A percentile compares a stretch with the other conserved stretches of the same genome.
Evolutionary conservation across 495 filamentous ascomycete species (phyloP).

Genomic region (Corynascus novoguineensis): DNA sequence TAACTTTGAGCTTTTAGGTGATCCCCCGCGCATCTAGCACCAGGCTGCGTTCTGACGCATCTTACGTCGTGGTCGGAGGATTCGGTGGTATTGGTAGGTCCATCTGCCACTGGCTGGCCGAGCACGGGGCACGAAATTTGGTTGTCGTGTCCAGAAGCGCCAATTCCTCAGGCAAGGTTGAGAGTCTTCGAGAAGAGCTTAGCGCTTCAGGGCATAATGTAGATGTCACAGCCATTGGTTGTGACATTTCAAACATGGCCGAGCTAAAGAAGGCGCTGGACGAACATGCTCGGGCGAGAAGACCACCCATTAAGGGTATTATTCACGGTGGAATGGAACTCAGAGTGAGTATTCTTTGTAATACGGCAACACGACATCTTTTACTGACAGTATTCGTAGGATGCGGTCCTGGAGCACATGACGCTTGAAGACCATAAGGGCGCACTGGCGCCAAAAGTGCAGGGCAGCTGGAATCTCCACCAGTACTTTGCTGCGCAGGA

Average conservation of each 20-base stretch:
- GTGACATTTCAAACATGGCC: conserved; percentile 37
- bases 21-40: conserved; percentile 7
- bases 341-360: conserved; percentile 25
- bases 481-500: conserved; percentile 22
- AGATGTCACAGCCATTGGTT: conserved; percentile 34
- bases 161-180: conserved; percentile 28
- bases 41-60: conserved; percentile 38
- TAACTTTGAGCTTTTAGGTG: conserved; percentile 15
- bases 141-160: conserved; percentile 54
- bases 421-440: conserved; percentile 36
- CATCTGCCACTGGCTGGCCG: conserved; percentile 53
- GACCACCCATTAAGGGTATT: conserved; percentile 42
- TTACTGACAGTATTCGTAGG: conserved; percentile 20
- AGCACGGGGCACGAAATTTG: conserved; percentile 52
- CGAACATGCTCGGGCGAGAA: conserved; percentile 27
- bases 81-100: conserved; percentile 59
- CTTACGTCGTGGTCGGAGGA: conserved; percentile 58
- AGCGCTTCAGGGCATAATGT: conserved; percentile 33
- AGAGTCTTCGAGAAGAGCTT: conserved; percentile 33
- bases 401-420: conserved; percentile 46
- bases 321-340: conserved; percentile 54
- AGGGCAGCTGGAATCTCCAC: conserved; percentile 50
- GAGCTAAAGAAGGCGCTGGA: conserved; percentile 32
- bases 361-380: neutral
- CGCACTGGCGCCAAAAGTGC: conserved; percentile 43